Evolutionary conservation across 2,329 filamentous ascomycete species (phyloP).

Genomic region (Hyphodiscus sp.): DNA sequence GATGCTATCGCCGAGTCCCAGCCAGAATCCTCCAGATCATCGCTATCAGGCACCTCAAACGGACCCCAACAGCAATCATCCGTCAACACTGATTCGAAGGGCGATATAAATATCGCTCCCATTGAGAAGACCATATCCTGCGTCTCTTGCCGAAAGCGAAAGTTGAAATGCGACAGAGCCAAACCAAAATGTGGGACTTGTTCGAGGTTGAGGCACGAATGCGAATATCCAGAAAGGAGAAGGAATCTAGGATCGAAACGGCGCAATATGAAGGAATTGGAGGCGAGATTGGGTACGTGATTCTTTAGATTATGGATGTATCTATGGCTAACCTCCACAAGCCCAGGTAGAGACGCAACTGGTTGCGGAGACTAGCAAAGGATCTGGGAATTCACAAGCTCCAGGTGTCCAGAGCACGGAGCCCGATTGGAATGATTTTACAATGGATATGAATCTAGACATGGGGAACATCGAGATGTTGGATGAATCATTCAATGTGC

Average conservation of each 20-base stretch:
- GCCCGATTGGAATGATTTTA: slow-evolving; percentile 19
- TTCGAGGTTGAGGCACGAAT: slow-evolving; percentile 65
- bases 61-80: neutral
- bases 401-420: neutral
- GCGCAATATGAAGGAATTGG: slow-evolving; percentile 83
- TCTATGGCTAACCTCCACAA: slow-evolving; percentile 50
- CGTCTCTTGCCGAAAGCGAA: slow-evolving; percentile 74
- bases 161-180: slow-evolving; percentile 78
- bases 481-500: slow-evolving; percentile 14
- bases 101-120: neutral
- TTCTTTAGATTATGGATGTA: slow-evolving; percentile 10
- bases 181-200: slow-evolving; percentile 79
- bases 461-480: slow-evolving; percentile 13
- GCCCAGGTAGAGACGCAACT: slow-evolving; percentile 73
- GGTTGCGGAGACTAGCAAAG: slow-evolving; percentile 35
- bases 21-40: neutral
- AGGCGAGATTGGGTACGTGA: slow-evolving; percentile 70
- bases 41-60: neutral
- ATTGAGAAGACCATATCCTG: slow-evolving; percentile 63
- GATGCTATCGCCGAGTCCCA: neutral
- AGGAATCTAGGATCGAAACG: slow-evolving; percentile 84
- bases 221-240: slow-evolving; percentile 81
- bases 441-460: slow-evolving; percentile 22
- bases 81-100: neutral
- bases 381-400: neutral